These are phyloP conservation scores for Fusarium sp. DNA, from an alignment of 2,329 filamentous ascomycete species.

Conservation along the genomic window DNA sequence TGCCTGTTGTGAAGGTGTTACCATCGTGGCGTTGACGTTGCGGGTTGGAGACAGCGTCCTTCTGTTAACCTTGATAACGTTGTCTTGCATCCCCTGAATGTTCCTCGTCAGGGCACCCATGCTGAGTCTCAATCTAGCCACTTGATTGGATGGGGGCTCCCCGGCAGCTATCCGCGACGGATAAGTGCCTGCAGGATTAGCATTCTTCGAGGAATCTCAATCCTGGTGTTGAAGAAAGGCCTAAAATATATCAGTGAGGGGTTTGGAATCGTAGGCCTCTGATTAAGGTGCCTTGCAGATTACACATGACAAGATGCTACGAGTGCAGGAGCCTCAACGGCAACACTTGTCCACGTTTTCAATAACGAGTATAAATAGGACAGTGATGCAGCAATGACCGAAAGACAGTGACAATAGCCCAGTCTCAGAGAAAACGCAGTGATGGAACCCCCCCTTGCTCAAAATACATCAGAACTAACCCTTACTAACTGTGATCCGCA, in stretches of 20 bases:
- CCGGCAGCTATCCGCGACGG: conserved; percentile 21
- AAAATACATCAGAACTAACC: background rate
- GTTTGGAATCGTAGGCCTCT: background rate
- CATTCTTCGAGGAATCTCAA: background rate
- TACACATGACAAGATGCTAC: background rate
- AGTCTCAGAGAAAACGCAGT: background rate
- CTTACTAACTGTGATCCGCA: conserved; percentile 15
- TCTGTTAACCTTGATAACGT: conserved; percentile 22
- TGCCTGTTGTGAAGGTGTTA: background rate
- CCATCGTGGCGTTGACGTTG: conserved; percentile 9
- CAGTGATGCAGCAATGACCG: conserved; percentile 5
- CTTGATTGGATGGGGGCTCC: conserved; percentile 23
- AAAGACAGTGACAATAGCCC: background rate
- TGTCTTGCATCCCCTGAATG: conserved; percentile 13
- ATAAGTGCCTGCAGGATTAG: conserved; percentile 24
- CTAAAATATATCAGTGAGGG: background rate
- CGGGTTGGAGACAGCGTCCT: conserved; percentile 11
- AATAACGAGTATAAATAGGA: background rate
- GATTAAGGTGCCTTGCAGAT: background rate
- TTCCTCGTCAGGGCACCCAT: conserved; percentile 16
- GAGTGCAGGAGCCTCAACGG: background rate
- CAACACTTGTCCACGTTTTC: background rate
- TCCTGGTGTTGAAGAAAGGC: background rate
- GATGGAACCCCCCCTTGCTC: background rate
- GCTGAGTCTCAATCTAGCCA: background rate